Evolutionary conservation across 1,139 yeast genomes (phyloP), one percentile per base, ranked within the genome.

Genomic region (Yamadazyma triangularis): DNA sequence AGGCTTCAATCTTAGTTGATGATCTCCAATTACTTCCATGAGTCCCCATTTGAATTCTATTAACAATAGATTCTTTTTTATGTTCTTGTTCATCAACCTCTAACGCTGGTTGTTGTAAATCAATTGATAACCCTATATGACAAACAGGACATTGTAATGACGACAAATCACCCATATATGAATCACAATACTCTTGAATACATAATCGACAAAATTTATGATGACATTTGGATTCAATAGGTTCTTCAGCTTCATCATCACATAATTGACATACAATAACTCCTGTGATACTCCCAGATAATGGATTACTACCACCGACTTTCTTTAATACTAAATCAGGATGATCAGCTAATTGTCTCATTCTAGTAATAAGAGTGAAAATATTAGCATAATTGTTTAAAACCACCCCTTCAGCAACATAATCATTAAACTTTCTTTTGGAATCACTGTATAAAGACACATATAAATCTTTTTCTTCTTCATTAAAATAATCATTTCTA

Each of bases 301-400:
- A 53, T 9, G 62, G 56, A 32, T 68, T 67, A 25, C 64, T 56
- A 4, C 41, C 39, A 10, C 75, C 75, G 10, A 72, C 70, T 34
- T 88, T 69, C 45, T 89, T 79, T 51, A 91, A 64, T 1, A 91
- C 96, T 41, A 93, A 65, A 60, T 93, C 99, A 0, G 98, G 98
- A 56, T 91, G 99, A 55, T 93, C 98, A 0, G 98, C 97, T 47
- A 91, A 68, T 57, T 91, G 98, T 50, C 98, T 76, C 98, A 91
- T 91, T 49, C 98, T 69, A 0, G 98, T 93, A 47, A 91, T 89
- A 36, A 93, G 70, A 0, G 97, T 89, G 61, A 91, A 93, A 48
- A 91, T 89, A 49, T 91, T 91, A 25, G 98, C 98, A 59, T 93
- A 91, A 55, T 93, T 91, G 56, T 89, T 89, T 36, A 88, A 67